Evolutionary conservation across 2,329 filamentous ascomycete species (phyloP).

Genomic region (Byssothecium circinans): DNA sequence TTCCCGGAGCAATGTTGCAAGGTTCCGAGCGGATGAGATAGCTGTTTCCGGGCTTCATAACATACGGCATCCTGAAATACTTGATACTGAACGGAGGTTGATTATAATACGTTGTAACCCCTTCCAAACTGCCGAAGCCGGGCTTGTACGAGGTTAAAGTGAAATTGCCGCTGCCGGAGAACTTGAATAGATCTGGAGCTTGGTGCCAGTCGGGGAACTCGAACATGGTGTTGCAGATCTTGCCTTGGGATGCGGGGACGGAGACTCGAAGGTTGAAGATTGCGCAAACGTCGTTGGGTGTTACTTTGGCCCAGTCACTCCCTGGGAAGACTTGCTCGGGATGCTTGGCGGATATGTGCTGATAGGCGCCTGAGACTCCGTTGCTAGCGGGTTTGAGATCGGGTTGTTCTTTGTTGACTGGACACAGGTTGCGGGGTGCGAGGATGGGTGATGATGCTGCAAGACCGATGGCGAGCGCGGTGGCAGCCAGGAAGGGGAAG

Average conservation of each 20-base stretch:
- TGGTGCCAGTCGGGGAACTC: slow-evolving; percentile 22
- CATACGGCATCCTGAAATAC: slow-evolving; percentile 22
- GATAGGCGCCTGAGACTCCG: slow-evolving; percentile 19
- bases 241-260: slow-evolving; percentile 21
- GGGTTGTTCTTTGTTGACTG: slow-evolving; percentile 23
- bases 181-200: slow-evolving; percentile 19
- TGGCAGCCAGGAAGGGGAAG: no score
- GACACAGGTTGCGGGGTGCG: no score
- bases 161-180: slow-evolving; percentile 23
- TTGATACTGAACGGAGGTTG: slow-evolving; percentile 21
- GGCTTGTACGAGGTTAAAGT: slow-evolving; percentile 28
- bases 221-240: slow-evolving; percentile 36
- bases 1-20: slow-evolving; percentile 22
- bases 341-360: slow-evolving; percentile 23
- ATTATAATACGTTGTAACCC: slow-evolving; percentile 26
- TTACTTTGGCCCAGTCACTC: slow-evolving; percentile 21
- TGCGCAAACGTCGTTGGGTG: slow-evolving; percentile 32
- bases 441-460: no score
- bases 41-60: slow-evolving; percentile 24
- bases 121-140: slow-evolving; percentile 19
- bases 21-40: slow-evolving; percentile 27
- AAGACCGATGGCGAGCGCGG: no score
- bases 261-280: slow-evolving; percentile 34
- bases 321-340: slow-evolving; percentile 23
- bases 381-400: slow-evolving; percentile 25